A percentile compares a stretch with the other conserved stretches of the same genome.
Conservation (phyloP, 371 early-diverging fungal genomes). For the Rhizopus sp. region DNA sequence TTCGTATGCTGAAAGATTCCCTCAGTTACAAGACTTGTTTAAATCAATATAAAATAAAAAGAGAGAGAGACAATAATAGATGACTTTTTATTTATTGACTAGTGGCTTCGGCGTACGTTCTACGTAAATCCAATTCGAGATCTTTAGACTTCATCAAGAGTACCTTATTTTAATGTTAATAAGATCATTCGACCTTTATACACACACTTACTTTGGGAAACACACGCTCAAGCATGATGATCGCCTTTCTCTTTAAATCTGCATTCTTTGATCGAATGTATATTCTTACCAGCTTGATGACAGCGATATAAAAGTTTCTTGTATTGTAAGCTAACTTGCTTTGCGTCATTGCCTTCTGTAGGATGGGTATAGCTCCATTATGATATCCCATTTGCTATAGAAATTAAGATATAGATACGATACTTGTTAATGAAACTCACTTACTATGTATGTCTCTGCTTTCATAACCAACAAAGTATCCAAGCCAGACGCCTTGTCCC, state of each 20-base stretch:
- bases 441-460: slow-evolving; percentile 16
- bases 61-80: not conserved
- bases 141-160: slow-evolving; percentile 18
- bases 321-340: slow-evolving; percentile 14
- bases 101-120: too few species aligned
- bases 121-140: slow-evolving; percentile 14
- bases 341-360: slow-evolving; percentile 16
- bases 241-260: slow-evolving; percentile 8
- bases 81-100: too few species aligned
- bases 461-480: slow-evolving; percentile 11
- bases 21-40: not conserved
- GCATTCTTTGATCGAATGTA: slow-evolving; percentile 7
- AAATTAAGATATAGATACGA: not conserved
- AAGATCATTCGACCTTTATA: not conserved
- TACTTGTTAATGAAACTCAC: not conserved
- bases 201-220: slow-evolving; percentile 16
- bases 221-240: slow-evolving; percentile 13
- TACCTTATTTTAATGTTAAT: slow-evolving; percentile 9
- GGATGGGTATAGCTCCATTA: slow-evolving; percentile 19
- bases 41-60: not conserved
- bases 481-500: slow-evolving; percentile 10
- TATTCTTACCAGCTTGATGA: slow-evolving; percentile 21
- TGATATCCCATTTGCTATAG: slow-evolving; percentile 18
- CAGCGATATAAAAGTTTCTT: slow-evolving; percentile 18
- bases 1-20: not conserved